Percentiles rank a stretch among this genome's conserved stretches.
phyloP scores from a whole-genome alignment of 2,329 filamentous ascomycete species.

The Aureobasidium leucospermi region DNA sequence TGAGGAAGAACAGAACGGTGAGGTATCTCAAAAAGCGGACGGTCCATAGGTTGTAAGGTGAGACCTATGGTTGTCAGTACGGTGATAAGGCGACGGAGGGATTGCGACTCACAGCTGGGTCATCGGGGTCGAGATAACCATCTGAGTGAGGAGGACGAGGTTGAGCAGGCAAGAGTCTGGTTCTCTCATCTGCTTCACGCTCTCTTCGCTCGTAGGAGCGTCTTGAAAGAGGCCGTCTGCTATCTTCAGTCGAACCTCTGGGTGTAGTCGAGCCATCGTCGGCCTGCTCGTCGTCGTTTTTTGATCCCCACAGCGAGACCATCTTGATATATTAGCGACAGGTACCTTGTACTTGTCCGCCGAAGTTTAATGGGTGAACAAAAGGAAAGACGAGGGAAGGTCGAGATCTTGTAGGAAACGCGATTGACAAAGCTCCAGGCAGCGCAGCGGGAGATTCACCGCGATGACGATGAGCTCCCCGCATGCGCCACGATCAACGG shows the following conservation, averaged over 20 bases:
- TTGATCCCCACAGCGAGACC: constrained; percentile 50
- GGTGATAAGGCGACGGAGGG: background rate
- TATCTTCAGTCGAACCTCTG: constrained; percentile 15
- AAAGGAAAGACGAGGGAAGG: constrained; percentile 3
- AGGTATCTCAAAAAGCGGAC: constrained; percentile 73
- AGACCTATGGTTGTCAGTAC: constrained; percentile 43
- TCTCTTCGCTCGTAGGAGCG: constrained; percentile 23
- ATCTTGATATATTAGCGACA: constrained; percentile 27
- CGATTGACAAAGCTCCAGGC: background rate
- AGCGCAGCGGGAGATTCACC: background rate
- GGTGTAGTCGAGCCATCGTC: constrained; percentile 24
- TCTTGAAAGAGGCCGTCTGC: constrained; percentile 20
- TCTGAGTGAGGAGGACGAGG: constrained; percentile 54
- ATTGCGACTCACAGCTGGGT: constrained; percentile 59
- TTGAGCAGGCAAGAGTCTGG: constrained; percentile 55
- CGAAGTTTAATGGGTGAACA: background rate
- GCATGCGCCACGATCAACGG: background rate
- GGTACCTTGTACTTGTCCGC: constrained; percentile 12
- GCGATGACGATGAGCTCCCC: background rate
- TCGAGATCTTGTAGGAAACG: constrained; percentile 10
- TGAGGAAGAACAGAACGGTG: constrained; percentile 65
- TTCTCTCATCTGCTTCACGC: constrained; percentile 51
- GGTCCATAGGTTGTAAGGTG: constrained; percentile 91
- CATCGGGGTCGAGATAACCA: constrained; percentile 67
- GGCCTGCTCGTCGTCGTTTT: constrained; percentile 33